phyloP scores from a whole-genome alignment of 768 basidiomycete species.

The Suillus variegatus region DNA sequence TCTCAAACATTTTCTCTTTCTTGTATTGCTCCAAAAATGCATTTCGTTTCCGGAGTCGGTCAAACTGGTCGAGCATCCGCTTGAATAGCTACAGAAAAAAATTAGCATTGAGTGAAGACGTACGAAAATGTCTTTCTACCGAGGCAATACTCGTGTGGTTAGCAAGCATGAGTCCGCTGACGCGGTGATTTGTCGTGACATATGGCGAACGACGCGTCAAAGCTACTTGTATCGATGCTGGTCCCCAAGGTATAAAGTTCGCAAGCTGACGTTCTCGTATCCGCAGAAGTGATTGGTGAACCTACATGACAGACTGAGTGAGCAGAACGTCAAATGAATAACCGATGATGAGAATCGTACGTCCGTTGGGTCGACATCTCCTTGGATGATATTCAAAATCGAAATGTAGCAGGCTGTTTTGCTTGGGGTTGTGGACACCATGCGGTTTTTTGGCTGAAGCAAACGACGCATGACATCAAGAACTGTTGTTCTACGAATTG shows the following conservation, averaged over 20 bases:
- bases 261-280: conserved; percentile 97
- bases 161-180: conserved; percentile 97
- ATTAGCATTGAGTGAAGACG: background rate
- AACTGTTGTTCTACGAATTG: conserved; percentile 94
- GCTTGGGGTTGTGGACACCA: conserved; percentile 93
- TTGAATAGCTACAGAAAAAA: conserved; percentile 73
- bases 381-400: conserved; percentile 97
- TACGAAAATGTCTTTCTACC: conserved; percentile 44
- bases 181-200: conserved; percentile 84
- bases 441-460: conserved; percentile 96
- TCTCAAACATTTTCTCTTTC: conserved; percentile 94
- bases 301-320: conserved; percentile 44
- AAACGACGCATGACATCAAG: conserved; percentile 98
- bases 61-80: conserved; percentile 95
- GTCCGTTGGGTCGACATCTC: conserved; percentile 97
- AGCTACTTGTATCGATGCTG: conserved; percentile 97
- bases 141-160: conserved; percentile 99
- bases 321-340: background rate
- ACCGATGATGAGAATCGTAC: conserved; percentile 40
- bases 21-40: conserved; percentile 98
- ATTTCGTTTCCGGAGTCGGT: conserved; percentile 80
- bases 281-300: conserved; percentile 94
- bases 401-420: conserved; percentile 96
- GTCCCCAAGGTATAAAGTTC: conserved; percentile 99
- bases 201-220: conserved; percentile 91